phyloP scores from a whole-genome alignment of 805 yeast genomes.

The Cyberlindnera euphorbiiphila region DNA sequence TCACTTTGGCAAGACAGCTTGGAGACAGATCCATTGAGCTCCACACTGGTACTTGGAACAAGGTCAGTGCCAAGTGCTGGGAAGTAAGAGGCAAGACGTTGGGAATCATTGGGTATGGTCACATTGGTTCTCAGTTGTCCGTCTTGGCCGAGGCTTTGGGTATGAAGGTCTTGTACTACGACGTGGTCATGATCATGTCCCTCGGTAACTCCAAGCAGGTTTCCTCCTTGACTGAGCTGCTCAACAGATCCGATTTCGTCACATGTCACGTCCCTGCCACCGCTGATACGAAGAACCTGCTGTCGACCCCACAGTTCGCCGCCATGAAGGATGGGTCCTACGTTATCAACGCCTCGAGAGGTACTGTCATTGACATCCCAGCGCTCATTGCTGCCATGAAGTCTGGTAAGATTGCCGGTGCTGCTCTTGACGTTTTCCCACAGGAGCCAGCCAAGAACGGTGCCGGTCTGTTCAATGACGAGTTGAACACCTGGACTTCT shows the following conservation, averaged over 20 bases:
- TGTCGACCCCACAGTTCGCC: conserved; percentile 85
- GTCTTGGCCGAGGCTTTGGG: conserved; percentile 98
- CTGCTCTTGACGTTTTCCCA: conserved; percentile 95
- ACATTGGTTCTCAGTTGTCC: conserved; percentile 94
- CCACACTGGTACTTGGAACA: conserved; percentile 97
- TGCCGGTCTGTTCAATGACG: conserved; percentile 65
- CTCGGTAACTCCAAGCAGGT: conserved; percentile 97
- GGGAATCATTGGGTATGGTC: conserved; percentile 97
- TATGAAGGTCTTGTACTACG: conserved; percentile 93
- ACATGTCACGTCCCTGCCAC: conserved; percentile 94
- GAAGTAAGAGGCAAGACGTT: conserved; percentile 98
- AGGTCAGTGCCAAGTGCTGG: conserved; percentile 94
- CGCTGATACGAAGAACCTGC: conserved; percentile 84
- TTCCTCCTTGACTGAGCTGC: conserved; percentile 74
- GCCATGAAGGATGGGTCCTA: conserved; percentile 97
- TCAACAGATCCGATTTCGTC: conserved; percentile 80
- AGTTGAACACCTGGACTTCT: conserved; percentile 76
- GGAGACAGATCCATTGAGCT: conserved; percentile 95
- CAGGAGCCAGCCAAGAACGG: conserved; percentile 98
- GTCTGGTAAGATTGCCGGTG: conserved; percentile 93
- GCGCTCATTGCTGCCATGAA: conserved; percentile 90
- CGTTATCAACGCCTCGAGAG: conserved; percentile 94
- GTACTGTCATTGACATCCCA: conserved; percentile 95
- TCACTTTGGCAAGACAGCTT: conserved; percentile 89
- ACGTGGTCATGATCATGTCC: conserved; percentile 88